Evolutionary conservation across 2,329 filamentous ascomycete species (phyloP).

Genomic region (Stromatinia cepivora): DNA sequence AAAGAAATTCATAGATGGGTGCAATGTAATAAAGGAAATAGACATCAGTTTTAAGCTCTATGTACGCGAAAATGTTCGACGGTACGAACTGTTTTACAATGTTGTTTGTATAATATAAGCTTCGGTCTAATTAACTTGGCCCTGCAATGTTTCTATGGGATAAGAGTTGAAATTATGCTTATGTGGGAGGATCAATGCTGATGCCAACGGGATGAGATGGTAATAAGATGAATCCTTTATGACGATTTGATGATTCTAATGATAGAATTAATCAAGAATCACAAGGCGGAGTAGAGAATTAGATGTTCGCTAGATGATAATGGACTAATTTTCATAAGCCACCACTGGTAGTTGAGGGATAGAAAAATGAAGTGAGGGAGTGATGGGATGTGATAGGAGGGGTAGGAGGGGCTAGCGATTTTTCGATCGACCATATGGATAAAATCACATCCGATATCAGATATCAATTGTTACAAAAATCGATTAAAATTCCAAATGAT

Average conservation of each 20-base stretch:
- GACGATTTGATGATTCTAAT: not conserved
- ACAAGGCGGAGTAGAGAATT: not conserved
- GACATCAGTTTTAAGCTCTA: not conserved
- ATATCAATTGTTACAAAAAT: no score
- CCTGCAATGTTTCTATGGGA: not conserved
- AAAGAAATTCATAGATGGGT: not conserved
- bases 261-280: not conserved
- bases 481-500: no score
- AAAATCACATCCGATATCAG: no score
- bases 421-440: no score
- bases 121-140: not conserved
- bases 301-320: not conserved
- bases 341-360: no score
- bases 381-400: not conserved
- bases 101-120: conserved; percentile 8
- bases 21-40: not conserved
- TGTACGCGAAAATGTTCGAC: no score
- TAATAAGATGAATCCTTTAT: conserved; percentile 3
- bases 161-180: conserved; percentile 2
- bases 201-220: conserved; percentile 1
- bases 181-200: conserved; percentile 1
- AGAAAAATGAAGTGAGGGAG: no score
- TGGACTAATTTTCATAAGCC: not conserved
- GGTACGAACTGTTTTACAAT: not conserved
- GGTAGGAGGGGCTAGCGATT: not conserved